phyloP scores from a whole-genome alignment of 148 eudicot genomes.

The Polygonum maritimum region DNA sequence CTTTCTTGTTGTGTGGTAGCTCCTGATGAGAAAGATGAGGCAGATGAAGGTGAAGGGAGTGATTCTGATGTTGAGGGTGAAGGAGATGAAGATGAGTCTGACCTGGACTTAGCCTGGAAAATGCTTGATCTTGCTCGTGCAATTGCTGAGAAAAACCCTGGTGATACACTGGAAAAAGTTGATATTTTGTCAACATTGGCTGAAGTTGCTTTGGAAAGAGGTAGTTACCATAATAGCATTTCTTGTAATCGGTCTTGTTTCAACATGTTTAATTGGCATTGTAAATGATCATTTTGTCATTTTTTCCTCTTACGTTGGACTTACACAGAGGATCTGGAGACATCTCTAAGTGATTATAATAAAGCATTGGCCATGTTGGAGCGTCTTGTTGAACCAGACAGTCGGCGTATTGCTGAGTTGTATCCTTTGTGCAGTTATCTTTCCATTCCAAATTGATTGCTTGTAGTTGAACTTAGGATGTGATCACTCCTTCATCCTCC shows the following conservation, averaged over 20 bases:
- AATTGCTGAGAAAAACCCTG: conserved; percentile 65
- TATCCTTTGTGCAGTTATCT: conserved; percentile 39
- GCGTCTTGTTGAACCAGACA: conserved; percentile 75
- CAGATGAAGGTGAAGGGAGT: conserved; percentile 51
- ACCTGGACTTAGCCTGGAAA: conserved; percentile 95
- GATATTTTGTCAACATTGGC: conserved; percentile 86
- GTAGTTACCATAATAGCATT: conserved; percentile 16
- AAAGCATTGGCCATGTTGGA: conserved; percentile 77
- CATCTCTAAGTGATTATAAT: conserved; percentile 81
- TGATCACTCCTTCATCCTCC: too few species aligned
- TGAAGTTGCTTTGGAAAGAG: conserved; percentile 93
- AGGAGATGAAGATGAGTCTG: conserved; percentile 91
- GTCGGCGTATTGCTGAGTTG: conserved; percentile 81
- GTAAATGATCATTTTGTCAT: not conserved
- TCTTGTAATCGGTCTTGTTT: not conserved
- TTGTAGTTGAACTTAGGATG: too few species aligned
- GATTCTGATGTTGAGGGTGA: conserved; percentile 58
- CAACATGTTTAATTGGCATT: not conserved
- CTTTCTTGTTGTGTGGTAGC: not conserved
- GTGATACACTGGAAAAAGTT: conserved; percentile 74
- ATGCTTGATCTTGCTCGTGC: conserved; percentile 97
- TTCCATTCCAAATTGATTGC: not conserved
- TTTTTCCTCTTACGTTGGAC: not conserved
- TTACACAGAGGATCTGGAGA: conserved; percentile 81
- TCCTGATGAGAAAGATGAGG: conserved; percentile 33